phyloP scores from a whole-genome alignment of 2,329 filamentous ascomycete species.

The Sphaerulina populicola region DNA sequence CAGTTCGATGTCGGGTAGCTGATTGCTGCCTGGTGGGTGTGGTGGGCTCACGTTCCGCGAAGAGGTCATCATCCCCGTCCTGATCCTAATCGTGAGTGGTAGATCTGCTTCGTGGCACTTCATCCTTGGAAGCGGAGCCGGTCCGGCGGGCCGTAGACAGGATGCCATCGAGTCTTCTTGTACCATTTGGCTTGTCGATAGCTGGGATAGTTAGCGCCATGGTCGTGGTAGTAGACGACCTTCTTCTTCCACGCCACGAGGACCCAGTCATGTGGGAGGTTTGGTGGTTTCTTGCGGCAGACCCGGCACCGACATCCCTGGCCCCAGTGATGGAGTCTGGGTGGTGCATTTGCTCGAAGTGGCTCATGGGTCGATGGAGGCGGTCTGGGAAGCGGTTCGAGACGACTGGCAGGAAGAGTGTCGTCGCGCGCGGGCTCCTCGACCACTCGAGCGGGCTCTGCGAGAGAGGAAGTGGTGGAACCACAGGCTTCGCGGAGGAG shows the following conservation, averaged over 20 bases:
- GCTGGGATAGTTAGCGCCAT: conserved; percentile 1
- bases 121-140: not conserved
- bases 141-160: conserved; percentile 1
- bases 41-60: not conserved
- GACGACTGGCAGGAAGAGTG: not conserved
- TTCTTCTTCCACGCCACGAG: conserved; percentile 5
- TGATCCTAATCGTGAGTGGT: not conserved
- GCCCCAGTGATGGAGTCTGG: conserved; percentile 1
- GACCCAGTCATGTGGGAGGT: conserved; percentile 1
- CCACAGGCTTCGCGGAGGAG: too few relatives aligned
- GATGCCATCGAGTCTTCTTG: conserved; percentile 4
- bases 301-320: not conserved
- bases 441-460: too few relatives aligned
- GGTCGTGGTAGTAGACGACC: conserved; percentile 3
- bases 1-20: conserved; percentile 19
- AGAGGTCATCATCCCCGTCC: not conserved
- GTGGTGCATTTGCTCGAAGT: conserved; percentile 3
- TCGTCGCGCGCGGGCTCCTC: not conserved
- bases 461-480: too few relatives aligned
- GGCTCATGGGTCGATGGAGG: not conserved
- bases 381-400: too few relatives aligned
- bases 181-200: conserved; percentile 5
- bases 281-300: conserved; percentile 1
- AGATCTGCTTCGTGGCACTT: not conserved
- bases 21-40: conserved; percentile 5